Evolutionary conservation across 768 basidiomycete species (phyloP).

Genomic region (Amanita rimosa): DNA sequence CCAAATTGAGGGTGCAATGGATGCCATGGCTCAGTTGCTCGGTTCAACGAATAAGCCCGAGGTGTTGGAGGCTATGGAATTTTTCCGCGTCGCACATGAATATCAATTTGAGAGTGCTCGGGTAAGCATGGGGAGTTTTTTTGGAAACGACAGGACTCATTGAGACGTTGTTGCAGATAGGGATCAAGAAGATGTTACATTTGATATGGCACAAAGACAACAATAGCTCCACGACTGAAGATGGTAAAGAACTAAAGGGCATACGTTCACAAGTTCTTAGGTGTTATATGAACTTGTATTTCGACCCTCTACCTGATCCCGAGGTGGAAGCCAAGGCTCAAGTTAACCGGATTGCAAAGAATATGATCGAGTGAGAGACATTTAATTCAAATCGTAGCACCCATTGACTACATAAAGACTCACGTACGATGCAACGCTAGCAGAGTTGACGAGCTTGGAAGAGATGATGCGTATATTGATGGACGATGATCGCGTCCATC

Average conservation of each 20-base stretch:
- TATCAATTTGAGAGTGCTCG: conserved; percentile 75
- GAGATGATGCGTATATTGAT: conserved; percentile 97
- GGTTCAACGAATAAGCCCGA: conserved; percentile 82
- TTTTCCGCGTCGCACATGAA: conserved; percentile 73
- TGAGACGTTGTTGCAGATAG: conserved; percentile 34
- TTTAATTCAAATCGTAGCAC: not conserved
- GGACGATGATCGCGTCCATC: conserved; percentile 74
- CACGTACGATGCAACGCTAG: conserved; percentile 86
- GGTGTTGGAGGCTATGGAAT: conserved; percentile 79
- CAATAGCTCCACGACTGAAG: conserved; percentile 53
- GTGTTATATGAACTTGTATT: conserved; percentile 80
- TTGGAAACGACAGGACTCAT: not conserved
- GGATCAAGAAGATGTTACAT: conserved; percentile 94
- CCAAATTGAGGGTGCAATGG: conserved; percentile 48
- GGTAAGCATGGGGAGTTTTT: conserved; percentile 24
- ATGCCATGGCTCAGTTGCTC: conserved; percentile 62
- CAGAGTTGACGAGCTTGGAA: conserved; percentile 91
- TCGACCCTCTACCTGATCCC: conserved; percentile 64
- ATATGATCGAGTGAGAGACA: conserved; percentile 80
- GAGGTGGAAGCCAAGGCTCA: conserved; percentile 75
- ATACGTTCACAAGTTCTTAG: conserved; percentile 81
- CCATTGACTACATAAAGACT: conserved; percentile 33
- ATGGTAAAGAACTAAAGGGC: conserved; percentile 70
- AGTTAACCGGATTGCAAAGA: conserved; percentile 87
- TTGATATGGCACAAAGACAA: conserved; percentile 97